Base-by-base conservation (phyloP, 768 basidiomycete genomes). In the Rhodocollybia butyracea region DNA sequence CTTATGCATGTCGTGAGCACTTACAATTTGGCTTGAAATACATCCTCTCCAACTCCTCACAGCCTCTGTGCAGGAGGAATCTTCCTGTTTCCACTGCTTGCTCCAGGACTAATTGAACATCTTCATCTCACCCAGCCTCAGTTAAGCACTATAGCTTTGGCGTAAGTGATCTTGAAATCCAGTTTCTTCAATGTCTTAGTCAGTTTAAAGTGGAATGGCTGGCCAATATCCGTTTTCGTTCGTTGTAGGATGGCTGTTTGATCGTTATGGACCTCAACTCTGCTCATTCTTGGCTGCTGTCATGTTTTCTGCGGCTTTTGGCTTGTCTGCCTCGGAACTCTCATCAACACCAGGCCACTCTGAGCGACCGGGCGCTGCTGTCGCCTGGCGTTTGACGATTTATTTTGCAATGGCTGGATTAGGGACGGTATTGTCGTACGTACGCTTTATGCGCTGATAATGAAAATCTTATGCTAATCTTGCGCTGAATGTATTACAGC, bases 31-130 rank as follows among this genome's bases (percentile, higher is more conserved):
- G n/a, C n/a, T 39, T 19, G 22, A 26, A 1, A 21, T 47, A 27
- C 21, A 15, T 57, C 27, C 26, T 17, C 19, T 27, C 52, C 32
- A n/a, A 55, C 19, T 31, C 27, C 39, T n/a, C 51, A 29, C 56
- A 91, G 89, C n/a, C 68, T 91, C 58, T 85, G 78, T 59, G 87
- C 88, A 0, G 89, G 89, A n/a, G 88, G 85, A 30, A 79, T 92
- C 57, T 90, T 89, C 72, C 85, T 80, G 43, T 91, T 92, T 63
- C 88, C 91, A 19, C 73, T 92, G 5, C 70, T 91, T 38, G 83
- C 89, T 1, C 85, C 89, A 6, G 72, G 77, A 1, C 66, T 91
- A 55, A 81, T 80, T 3, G 65, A 74, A 19, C 79, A 79, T 60
- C 72, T 84, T 61, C 84, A 84, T 64, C 73, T 92, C 51, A 80